These are phyloP conservation scores for Oryza longistaminata DNA, from an alignment of 176 grass and related monocot genomes.

Conservation along the genomic window DNA sequence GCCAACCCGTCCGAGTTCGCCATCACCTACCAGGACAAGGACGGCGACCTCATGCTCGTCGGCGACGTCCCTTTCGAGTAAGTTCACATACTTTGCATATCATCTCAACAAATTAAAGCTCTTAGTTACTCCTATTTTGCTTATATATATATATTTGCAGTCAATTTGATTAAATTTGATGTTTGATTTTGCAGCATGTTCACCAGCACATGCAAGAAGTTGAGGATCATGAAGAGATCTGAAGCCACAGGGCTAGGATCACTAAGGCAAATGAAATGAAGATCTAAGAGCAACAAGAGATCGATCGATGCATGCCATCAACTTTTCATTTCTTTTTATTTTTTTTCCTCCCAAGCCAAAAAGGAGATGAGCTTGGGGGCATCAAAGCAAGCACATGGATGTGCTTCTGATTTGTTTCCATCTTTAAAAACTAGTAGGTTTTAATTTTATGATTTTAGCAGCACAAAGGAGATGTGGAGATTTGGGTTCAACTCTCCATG, in stretches of 20 bases:
- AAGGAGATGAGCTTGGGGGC: constrained; percentile 47
- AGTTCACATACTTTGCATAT: background rate
- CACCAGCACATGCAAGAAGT: constrained; percentile 74
- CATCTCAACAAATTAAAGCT: too few species aligned
- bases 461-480: constrained; percentile 49
- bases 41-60: constrained; percentile 84
- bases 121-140: too few species aligned
- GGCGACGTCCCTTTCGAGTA: constrained; percentile 86
- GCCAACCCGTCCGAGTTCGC: constrained; percentile 54
- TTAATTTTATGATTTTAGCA: constrained; percentile 38
- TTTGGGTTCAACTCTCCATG: constrained; percentile 51
- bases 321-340: background rate
- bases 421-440: constrained; percentile 45
- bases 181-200: constrained; percentile 68
- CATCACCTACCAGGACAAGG: constrained; percentile 79
- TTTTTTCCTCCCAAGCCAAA: constrained; percentile 47
- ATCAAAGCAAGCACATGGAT: constrained; percentile 42
- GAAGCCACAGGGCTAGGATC: constrained; percentile 70
- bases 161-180: constrained; percentile 4
- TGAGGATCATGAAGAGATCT: constrained; percentile 95
- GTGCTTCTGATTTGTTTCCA: constrained; percentile 44
- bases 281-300: background rate
- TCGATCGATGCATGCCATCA: constrained; percentile 9
- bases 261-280: constrained; percentile 36
- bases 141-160: background rate